Evolutionary conservation across 495 filamentous ascomycete genomes (phyloP).

Genomic region (Penicillium lividum): DNA sequence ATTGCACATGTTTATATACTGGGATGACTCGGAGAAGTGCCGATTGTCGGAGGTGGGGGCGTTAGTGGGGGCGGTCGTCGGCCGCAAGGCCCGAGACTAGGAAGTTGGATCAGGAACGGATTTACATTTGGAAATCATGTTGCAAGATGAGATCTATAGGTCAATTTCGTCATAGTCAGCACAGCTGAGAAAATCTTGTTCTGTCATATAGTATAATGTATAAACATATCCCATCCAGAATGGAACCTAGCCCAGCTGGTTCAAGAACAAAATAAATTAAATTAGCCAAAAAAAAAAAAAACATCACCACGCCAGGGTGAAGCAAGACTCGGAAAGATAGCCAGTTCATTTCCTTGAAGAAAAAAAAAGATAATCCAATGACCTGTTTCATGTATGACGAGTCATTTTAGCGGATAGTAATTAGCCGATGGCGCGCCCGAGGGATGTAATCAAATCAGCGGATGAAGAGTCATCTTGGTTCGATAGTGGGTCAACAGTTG

Average conservation of each 20-base stretch:
- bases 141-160: not conserved
- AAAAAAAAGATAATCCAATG: not conserved
- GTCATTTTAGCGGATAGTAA: not conserved
- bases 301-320: not conserved
- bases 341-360: not conserved
- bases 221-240: not conserved
- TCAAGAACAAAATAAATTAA: not conserved
- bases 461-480: not conserved
- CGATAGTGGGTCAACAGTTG: not conserved
- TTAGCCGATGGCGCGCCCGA: not conserved
- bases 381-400: not conserved
- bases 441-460: not conserved
- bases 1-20: not conserved
- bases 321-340: not conserved
- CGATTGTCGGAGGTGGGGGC: conserved; percentile 19
- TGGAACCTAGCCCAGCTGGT: not conserved
- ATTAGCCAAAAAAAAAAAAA: not conserved
- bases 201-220: not conserved
- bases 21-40: conserved; percentile 11
- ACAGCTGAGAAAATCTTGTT: not conserved
- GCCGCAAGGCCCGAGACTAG: too few relatives aligned
- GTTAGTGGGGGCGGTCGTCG: too few relatives aligned
- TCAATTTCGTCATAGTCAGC: not conserved
- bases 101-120: not conserved
- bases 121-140: not conserved